phyloP scores from a whole-genome alignment of 768 basidiomycete species.

The Lepiota subincarnata region DNA sequence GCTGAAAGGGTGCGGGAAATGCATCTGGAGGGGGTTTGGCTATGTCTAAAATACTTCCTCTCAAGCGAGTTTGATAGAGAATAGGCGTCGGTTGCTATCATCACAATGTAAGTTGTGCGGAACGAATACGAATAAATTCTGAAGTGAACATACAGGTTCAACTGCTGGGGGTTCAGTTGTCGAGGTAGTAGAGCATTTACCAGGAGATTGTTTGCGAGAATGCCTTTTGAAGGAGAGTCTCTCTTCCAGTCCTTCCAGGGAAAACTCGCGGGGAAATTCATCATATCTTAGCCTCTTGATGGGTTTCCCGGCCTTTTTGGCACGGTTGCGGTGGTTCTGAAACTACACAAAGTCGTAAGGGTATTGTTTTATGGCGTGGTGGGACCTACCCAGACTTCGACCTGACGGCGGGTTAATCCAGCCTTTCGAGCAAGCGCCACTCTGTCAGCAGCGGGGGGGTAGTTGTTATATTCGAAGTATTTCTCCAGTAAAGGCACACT shows the following conservation, averaged over 20 bases:
- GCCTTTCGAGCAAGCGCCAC: conserved; percentile 36
- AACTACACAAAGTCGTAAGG: conserved; percentile 32
- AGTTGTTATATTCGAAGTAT: conserved; percentile 46
- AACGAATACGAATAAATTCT: too few species aligned
- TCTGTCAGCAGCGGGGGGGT: conserved; percentile 40
- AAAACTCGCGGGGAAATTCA: conserved; percentile 15
- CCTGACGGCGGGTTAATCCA: conserved; percentile 40
- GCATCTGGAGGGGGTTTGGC: not conserved
- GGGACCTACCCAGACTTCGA: conserved; percentile 49
- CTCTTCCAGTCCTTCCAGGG: conserved; percentile 7
- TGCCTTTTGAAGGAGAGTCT: not conserved
- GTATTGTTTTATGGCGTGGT: not conserved
- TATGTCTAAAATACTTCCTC: not conserved
- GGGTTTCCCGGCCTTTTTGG: conserved; percentile 26
- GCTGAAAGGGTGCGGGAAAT: not conserved
- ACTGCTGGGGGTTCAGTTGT: not conserved
- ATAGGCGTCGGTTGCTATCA: not conserved
- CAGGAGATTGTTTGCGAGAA: not conserved
- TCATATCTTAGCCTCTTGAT: not conserved
- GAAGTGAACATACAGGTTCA: not conserved
- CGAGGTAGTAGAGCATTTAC: not conserved
- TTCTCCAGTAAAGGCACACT: conserved; percentile 26
- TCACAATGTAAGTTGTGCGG: too few species aligned
- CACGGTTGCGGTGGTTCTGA: conserved; percentile 47
- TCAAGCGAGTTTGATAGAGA: too few species aligned